These are phyloP conservation scores for Microglena sp. DNA, from an alignment of 139 green algal genomes.

Conservation along the genomic window DNA sequence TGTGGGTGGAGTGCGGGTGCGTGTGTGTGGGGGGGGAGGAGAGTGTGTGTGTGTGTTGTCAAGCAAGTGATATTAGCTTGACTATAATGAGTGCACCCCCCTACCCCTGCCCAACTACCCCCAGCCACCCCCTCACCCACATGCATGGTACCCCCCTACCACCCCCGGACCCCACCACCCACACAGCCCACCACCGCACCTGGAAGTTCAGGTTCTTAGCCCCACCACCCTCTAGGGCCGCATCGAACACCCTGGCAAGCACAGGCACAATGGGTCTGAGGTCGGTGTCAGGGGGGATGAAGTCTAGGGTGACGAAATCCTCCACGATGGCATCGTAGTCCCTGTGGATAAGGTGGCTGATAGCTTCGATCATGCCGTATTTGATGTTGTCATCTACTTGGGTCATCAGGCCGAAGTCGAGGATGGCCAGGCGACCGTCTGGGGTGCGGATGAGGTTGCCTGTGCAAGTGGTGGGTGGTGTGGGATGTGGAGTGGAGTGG, in stretches of 20 bases:
- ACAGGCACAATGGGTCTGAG: conserved; percentile 89
- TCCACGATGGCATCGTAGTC: conserved; percentile 93
- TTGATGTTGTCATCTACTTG: conserved; percentile 82
- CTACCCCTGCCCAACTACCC: too few relatives aligned
- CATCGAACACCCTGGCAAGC: conserved; percentile 63
- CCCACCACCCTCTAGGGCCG: conserved; percentile 76
- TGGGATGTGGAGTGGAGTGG: conserved; percentile 38
- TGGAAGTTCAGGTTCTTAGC: conserved; percentile 97
- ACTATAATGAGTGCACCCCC: too few relatives aligned
- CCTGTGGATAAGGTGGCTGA: conserved; percentile 94
- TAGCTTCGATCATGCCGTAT: conserved; percentile 98
- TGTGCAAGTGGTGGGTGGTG: too few relatives aligned
- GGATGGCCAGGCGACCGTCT: conserved; percentile 86
- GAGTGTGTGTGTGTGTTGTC: too few relatives aligned
- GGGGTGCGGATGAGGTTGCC: conserved; percentile 95
- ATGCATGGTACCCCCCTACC: too few relatives aligned
- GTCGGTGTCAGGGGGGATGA: conserved; percentile 91
- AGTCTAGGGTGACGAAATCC: conserved; percentile 98
- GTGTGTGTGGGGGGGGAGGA: too few relatives aligned
- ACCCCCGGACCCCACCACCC: too few relatives aligned
- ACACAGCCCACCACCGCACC: too few relatives aligned
- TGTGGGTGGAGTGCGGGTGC: too few relatives aligned
- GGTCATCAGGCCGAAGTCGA: conserved; percentile 92
- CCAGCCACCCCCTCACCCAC: too few relatives aligned
- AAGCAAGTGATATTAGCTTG: too few relatives aligned